These are phyloP conservation scores for Harringtonia lauricola DNA, from an alignment of 2,329 filamentous ascomycete genomes.

Conservation along the genomic window DNA sequence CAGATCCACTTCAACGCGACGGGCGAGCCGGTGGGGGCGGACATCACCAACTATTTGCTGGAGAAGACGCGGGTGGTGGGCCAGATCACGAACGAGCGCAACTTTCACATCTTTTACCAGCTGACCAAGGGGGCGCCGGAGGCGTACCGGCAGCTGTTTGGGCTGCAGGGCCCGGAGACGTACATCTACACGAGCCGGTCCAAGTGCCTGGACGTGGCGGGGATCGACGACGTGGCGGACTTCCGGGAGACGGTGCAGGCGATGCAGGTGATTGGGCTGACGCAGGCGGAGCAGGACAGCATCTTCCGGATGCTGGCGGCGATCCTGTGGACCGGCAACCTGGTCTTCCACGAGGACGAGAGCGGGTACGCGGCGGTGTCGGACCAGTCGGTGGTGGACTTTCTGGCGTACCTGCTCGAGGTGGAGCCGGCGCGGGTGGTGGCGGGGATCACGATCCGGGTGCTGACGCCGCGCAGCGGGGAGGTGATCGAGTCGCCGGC, in stretches of 20 bases:
- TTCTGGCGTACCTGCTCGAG: slow-evolving; percentile 87
- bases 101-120: slow-evolving; percentile 99
- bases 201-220: slow-evolving; percentile 88
- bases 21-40: slow-evolving; percentile 88
- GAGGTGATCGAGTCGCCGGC: slow-evolving; percentile 65
- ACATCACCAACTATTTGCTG: slow-evolving; percentile 95
- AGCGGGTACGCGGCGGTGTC: slow-evolving; percentile 76
- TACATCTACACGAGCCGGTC: slow-evolving; percentile 91
- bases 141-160: slow-evolving; percentile 77
- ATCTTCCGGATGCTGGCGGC: slow-evolving; percentile 93
- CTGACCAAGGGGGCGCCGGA: slow-evolving; percentile 92
- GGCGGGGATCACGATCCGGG: slow-evolving; percentile 78
- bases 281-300: slow-evolving; percentile 81
- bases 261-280: slow-evolving; percentile 88
- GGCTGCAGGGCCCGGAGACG: slow-evolving; percentile 81
- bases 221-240: slow-evolving; percentile 84
- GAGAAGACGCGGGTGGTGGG: slow-evolving; percentile 94
- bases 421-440: slow-evolving; percentile 71
- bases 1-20: slow-evolving; percentile 91
- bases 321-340: slow-evolving; percentile 89
- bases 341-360: slow-evolving; percentile 83
- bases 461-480: slow-evolving; percentile 59
- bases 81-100: slow-evolving; percentile 89
- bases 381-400: slow-evolving; percentile 87
- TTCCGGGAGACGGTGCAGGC: slow-evolving; percentile 85